Base-by-base conservation (phyloP, 345 rosid genomes). In the Ailanthus altissimus region DNA sequence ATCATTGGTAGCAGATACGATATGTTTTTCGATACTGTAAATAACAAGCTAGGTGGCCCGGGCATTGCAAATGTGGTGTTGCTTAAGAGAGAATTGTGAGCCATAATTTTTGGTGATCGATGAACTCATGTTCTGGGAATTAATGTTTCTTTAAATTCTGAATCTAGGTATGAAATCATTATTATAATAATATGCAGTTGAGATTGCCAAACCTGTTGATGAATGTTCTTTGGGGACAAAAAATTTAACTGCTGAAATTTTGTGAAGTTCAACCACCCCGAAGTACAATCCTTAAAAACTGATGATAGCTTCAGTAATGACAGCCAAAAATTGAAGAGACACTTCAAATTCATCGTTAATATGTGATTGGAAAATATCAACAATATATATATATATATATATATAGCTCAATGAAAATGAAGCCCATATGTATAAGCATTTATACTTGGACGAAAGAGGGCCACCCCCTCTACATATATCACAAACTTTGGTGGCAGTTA, bases 201-300 rank as follows among this genome's bases (percentile, higher is more conserved):
- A 61, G 76, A 77, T 73, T 75, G n/a, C 59, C 26, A n/a, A 56
- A 56, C 28, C 10, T 28, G 20, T 8, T 64, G 50, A 40, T 64
- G 4, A 38, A 58, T 25, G 62, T 23, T 23, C 36, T 28, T 59
- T 11, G 28, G 32, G 15, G 40, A 61, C 21, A 61, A 15, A 6
- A n/a, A 61, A 61, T 28, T 61, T 11, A 32, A 6, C 40, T 26
- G 40, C 26, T 59, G 8, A 12, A 53, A 66, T 23, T 47, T 61
- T 26, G 74, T 15, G 58, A 59, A 47, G 57, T 21, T 23, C 40
- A 54, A 64, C 61, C 14, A 18, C 25, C 28, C 46, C 16, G 20
- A 72, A 72, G 51, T 57, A 72, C 59, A 77, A 46, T 72, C 73
- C 76, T 43, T 49, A 40, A 75, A 26, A 66, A 15, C 65, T 57